These are phyloP conservation scores for Clavispora fructus DNA, from an alignment of 805 yeast species.

Conservation along the genomic window DNA sequence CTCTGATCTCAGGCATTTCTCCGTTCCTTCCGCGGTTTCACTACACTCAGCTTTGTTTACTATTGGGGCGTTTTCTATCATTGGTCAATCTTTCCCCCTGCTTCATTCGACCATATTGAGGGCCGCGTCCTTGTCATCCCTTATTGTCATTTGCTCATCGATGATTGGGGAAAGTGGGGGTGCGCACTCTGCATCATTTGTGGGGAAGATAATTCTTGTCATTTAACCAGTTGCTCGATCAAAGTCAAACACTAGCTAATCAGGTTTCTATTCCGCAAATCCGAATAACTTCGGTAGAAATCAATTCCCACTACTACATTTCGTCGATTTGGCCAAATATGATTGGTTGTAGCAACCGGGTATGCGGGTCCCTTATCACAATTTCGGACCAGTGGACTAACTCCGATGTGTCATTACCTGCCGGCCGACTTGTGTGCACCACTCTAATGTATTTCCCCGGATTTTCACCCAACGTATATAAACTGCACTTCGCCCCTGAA, in stretches of 20 bases:
- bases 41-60: too few species aligned
- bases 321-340: not conserved
- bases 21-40: too few species aligned
- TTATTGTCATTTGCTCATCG: not conserved
- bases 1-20: too few species aligned
- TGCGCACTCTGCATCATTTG: not conserved
- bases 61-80: too few species aligned
- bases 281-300: too few species aligned
- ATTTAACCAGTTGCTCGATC: not conserved
- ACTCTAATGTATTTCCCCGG: slow-evolving; percentile 10
- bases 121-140: too few species aligned
- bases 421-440: not conserved
- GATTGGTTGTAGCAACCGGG: not conserved
- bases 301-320: too few species aligned
- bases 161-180: slow-evolving; percentile 1
- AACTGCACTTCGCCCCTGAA: slow-evolving; percentile 1
- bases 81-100: too few species aligned
- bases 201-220: not conserved
- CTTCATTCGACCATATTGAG: too few species aligned
- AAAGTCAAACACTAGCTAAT: too few species aligned
- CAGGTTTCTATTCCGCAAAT: too few species aligned
- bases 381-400: slow-evolving; percentile 2
- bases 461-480: slow-evolving; percentile 11
- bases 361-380: not conserved
- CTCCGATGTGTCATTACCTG: not conserved